Evolutionary conservation across 257 asterid species (phyloP).

Genomic region (Striga asiatica): DNA sequence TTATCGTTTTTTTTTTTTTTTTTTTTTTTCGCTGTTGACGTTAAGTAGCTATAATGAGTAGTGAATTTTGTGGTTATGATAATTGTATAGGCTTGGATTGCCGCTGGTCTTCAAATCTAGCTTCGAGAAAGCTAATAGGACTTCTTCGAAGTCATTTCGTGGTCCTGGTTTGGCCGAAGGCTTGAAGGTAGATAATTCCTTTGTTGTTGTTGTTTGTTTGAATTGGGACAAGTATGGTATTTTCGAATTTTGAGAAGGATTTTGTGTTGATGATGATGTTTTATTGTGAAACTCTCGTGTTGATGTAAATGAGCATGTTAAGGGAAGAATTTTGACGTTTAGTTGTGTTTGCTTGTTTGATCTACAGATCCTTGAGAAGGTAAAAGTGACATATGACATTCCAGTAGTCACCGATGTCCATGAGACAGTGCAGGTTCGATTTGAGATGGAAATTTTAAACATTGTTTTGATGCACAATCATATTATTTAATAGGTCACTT

Average conservation of each 20-base stretch:
- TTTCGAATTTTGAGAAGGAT: too few species aligned
- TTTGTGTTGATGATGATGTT: too few species aligned
- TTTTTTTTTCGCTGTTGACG: neutral
- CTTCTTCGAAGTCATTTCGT: constrained; percentile 78
- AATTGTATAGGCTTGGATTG: constrained; percentile 39
- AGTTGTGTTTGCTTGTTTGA: neutral
- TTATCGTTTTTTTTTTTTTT: neutral
- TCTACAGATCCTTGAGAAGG: constrained; percentile 78
- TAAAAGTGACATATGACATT: constrained; percentile 53
- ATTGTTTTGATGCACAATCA: too few species aligned
- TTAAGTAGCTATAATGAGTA: neutral
- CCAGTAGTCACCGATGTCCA: constrained; percentile 60
- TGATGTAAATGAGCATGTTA: neutral
- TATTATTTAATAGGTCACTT: too few species aligned
- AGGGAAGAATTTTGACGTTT: neutral
- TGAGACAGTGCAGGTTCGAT: constrained; percentile 41
- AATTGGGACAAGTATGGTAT: neutral
- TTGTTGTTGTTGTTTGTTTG: neutral
- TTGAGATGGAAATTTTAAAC: neutral
- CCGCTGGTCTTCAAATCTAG: constrained; percentile 77
- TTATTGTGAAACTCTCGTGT: neutral
- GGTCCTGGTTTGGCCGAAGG: constrained; percentile 81
- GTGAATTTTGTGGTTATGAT: neutral
- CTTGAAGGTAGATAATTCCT: constrained; percentile 35
- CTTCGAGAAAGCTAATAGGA: constrained; percentile 81